Conservation (phyloP, 2,329 filamentous ascomycete genomes). For the Fragosphaeria purpurea region DNA sequence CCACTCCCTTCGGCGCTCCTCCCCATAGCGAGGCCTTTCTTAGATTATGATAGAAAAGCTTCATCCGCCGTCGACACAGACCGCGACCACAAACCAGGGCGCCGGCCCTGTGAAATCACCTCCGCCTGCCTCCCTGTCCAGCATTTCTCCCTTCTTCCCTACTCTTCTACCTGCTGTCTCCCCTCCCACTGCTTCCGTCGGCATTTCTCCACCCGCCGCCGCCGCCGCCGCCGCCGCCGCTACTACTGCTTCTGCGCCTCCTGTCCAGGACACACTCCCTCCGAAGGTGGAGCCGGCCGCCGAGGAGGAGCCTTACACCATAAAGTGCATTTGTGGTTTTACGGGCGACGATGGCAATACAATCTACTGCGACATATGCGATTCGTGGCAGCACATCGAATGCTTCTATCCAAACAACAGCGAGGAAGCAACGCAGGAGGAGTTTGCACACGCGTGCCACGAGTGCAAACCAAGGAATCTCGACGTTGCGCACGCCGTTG, state of each 20-base stretch:
- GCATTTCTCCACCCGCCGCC: no score
- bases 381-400: slow-evolving; percentile 96
- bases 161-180: slow-evolving; percentile 11
- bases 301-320: slow-evolving; percentile 79
- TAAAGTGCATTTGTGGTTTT: slow-evolving; percentile 95
- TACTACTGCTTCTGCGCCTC: background rate
- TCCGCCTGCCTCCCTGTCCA: background rate
- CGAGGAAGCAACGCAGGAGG: slow-evolving; percentile 58
- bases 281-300: slow-evolving; percentile 43
- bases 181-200: background rate
- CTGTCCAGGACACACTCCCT: slow-evolving; percentile 30
- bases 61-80: slow-evolving; percentile 42
- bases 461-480: slow-evolving; percentile 75
- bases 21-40: slow-evolving; percentile 32
- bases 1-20: slow-evolving; percentile 21
- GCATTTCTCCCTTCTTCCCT: background rate
- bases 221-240: background rate
- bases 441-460: slow-evolving; percentile 74
- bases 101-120: slow-evolving; percentile 27
- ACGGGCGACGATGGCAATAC: slow-evolving; percentile 95
- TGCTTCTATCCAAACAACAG: slow-evolving; percentile 80
- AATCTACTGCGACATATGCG: slow-evolving; percentile 90
- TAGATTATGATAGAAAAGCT: slow-evolving; percentile 56
- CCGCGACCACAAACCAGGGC: slow-evolving; percentile 45
- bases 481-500: slow-evolving; percentile 64